phyloP scores from a whole-genome alignment of 208 protist species.

The Wallacemonas sp. region DNA sequence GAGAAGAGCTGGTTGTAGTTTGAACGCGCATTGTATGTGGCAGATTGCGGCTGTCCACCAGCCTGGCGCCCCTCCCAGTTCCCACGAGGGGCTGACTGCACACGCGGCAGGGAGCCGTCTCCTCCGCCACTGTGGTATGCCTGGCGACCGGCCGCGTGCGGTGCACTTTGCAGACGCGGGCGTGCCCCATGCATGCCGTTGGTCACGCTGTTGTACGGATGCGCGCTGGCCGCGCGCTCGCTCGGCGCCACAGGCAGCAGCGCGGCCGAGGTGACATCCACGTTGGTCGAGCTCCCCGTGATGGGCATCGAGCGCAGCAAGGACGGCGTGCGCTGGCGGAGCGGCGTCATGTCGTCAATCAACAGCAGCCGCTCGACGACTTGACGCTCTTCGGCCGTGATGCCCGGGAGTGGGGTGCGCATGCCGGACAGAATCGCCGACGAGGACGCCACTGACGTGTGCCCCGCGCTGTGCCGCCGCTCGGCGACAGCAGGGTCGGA shows the following conservation, averaged over 20 bases:
- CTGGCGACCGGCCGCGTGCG: no score
- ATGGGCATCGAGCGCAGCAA: conserved; percentile 15
- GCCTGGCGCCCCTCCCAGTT: no score
- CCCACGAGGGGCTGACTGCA: conserved; percentile 3
- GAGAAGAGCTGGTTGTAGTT: conserved; percentile 15
- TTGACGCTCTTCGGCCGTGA: conserved; percentile 4
- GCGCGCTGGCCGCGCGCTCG: not conserved
- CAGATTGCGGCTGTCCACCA: not conserved
- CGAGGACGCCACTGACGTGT: conserved; percentile 2
- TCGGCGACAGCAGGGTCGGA: not conserved
- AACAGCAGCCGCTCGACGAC: conserved; percentile 3
- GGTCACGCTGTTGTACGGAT: conserved; percentile 5
- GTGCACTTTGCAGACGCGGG: no score
- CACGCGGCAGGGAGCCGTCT: not conserved
- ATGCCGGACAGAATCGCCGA: conserved; percentile 1
- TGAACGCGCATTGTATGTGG: not conserved
- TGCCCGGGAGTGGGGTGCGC: conserved; percentile 7
- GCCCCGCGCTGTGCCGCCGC: not conserved
- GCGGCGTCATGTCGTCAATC: conserved; percentile 10
- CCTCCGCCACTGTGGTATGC: not conserved
- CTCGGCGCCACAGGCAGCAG: conserved; percentile 5
- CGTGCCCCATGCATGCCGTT: not conserved
- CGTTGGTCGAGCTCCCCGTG: conserved; percentile 11
- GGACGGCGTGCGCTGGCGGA: not conserved
- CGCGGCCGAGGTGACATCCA: conserved; percentile 2